Percentiles rank a stretch among this genome's conserved stretches.
Evolutionary conservation across 306 rosid species (phyloP).

Genomic region (Gillenia trifoliata): DNA sequence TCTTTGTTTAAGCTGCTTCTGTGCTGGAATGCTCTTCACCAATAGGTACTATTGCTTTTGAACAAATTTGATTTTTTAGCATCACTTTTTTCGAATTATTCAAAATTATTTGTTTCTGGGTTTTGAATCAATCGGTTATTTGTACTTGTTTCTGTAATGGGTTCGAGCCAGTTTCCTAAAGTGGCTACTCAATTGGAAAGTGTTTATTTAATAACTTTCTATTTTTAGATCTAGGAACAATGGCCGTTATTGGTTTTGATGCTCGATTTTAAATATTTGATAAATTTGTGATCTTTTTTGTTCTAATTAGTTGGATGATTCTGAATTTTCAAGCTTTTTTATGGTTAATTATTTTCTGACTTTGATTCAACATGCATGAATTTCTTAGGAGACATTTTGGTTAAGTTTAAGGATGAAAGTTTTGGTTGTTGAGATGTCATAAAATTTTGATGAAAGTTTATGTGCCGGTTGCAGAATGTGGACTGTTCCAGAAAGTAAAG

Average conservation of each 20-base stretch:
- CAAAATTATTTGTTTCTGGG: not conserved
- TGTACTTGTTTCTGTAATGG: not conserved
- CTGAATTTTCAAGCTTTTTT: not conserved
- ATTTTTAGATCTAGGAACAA: slow-evolving; percentile 9
- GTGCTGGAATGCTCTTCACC: slow-evolving; percentile 87
- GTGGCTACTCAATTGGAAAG: not conserved
- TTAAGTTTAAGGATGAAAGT: not conserved
- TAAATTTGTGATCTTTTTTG: not conserved
- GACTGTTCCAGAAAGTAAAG: slow-evolving; percentile 69
- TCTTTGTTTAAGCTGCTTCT: slow-evolving; percentile 77
- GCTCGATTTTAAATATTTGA: not conserved
- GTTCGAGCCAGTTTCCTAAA: not conserved
- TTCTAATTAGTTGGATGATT: not conserved
- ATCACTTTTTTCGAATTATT: not conserved
- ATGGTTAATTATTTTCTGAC: slow-evolving; percentile 1
- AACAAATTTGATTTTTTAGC: not conserved
- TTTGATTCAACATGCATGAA: not conserved
- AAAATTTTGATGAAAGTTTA: slow-evolving; percentile 19
- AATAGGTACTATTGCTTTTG: slow-evolving; percentile 44
- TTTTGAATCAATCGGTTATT: not conserved
- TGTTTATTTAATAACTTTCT: not conserved
- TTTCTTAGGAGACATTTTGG: not conserved
- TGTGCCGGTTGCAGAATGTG: slow-evolving; percentile 57
- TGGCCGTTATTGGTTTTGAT: not conserved
- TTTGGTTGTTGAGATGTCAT: not conserved